Conservation (phyloP, 2,329 filamentous ascomycete genomes). For the Neocatenulostroma microsporum region DNA sequence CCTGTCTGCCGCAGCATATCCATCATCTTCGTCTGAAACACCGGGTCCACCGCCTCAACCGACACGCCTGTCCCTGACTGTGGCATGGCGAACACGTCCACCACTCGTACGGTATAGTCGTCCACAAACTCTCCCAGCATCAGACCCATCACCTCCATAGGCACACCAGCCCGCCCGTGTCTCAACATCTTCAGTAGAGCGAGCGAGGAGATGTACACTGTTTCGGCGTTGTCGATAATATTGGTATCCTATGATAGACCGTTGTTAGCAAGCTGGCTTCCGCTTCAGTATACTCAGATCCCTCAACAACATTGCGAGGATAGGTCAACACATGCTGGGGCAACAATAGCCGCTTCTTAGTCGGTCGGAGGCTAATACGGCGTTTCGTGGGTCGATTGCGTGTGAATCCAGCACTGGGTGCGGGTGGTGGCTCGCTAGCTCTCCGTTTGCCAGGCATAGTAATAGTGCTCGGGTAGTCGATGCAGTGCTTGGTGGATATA, state of each 20-base stretch:
- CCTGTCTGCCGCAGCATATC: constrained; percentile 98
- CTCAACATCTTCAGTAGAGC: constrained; percentile 97
- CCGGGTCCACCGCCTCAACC: constrained; percentile 95
- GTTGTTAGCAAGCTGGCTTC: constrained; percentile 9
- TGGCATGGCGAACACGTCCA: constrained; percentile 99
- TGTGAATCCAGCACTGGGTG: too few relatives aligned
- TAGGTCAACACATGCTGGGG: not conserved
- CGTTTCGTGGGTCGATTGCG: too few relatives aligned
- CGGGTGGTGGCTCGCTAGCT: too few relatives aligned
- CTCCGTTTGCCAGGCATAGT: too few relatives aligned
- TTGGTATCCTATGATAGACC: constrained; percentile 67
- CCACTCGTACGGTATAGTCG: constrained; percentile 95
- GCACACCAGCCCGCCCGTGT: constrained; percentile 92
- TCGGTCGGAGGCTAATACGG: too few relatives aligned
- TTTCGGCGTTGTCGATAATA: constrained; percentile 98
- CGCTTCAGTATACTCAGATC: too few relatives aligned
- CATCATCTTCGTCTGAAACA: constrained; percentile 99
- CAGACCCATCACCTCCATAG: constrained; percentile 99
- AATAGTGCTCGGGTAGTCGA: too few relatives aligned
- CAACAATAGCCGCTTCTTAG: not conserved
- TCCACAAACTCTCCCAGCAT: constrained; percentile 99
- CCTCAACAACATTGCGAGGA: not conserved
- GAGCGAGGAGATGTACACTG: constrained; percentile 96
- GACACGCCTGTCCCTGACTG: constrained; percentile 97
- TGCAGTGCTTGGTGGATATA: too few relatives aligned